Base-by-base conservation (phyloP, 2,329 filamentous ascomycete genomes). In the Diaporthe destruens region DNA sequence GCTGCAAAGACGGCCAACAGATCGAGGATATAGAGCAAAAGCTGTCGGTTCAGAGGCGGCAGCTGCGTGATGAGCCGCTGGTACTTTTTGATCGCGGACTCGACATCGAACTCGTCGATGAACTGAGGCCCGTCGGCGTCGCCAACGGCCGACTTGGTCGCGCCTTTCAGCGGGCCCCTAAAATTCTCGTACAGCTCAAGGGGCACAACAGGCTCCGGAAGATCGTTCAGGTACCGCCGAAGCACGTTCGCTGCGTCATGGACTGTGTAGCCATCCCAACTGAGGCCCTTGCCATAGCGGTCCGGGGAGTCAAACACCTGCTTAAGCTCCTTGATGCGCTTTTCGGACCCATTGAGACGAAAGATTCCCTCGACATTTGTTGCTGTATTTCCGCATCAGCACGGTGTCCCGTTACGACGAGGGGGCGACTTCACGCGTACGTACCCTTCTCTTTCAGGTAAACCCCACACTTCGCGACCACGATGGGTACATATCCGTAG, bases 211-310 rank as follows among this genome's bases (percentile, higher is more conserved):
- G 96, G 96, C 80, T 99, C 96, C 2, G 96, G 96, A 2, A 99
- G 88, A 80, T 98, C 94, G 82, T 98, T 98, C 75, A 99, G 91
- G 81, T 99, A 99, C 77, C 96, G 91, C 75, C 96, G 92, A 56
- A 99, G 88, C 74, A 99, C 96, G 80, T 98, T 99, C 78, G 96
- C 95, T 34, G 96, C 96, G 87, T 99, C 96, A 82, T 99, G 96
- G 54, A 99, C 96, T 0, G 96, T 99, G 81, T 98, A 99, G 59
- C 96, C 96, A 59, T 94, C 93, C 96, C 96, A 99, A 78, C 98
- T 94, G 34, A 99, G 88, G 20, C 96, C 96, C 83, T 99, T 99
- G 70, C 96, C 96, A 81, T 98, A 99, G 78, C 95, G 90, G 78
- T 97, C 94, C 53, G 96, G 96, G 0, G 96, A 97, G 82, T 98